phyloP scores from a whole-genome alignment of 2,329 filamentous ascomycete genomes.

The Biscogniauxia marginata region DNA sequence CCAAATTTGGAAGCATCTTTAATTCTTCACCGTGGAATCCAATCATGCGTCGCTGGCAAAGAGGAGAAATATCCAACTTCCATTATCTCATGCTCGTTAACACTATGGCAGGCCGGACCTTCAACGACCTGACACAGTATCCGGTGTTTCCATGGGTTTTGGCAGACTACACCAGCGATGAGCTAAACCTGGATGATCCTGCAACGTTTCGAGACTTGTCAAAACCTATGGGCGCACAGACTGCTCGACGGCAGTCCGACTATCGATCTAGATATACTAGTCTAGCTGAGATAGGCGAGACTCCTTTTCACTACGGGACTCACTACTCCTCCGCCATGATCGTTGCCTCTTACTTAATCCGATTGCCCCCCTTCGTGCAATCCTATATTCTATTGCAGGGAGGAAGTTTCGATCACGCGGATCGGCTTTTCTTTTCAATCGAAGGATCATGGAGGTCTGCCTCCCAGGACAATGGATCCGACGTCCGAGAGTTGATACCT shows the following conservation, averaged over 20 bases:
- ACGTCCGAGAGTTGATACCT: constrained; percentile 90
- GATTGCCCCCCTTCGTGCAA: constrained; percentile 92
- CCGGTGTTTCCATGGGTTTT: constrained; percentile 97
- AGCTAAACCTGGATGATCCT: constrained; percentile 82
- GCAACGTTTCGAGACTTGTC: constrained; percentile 85
- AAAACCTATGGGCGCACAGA: constrained; percentile 96
- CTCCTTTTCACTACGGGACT: constrained; percentile 95
- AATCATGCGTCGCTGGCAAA: constrained; percentile 84
- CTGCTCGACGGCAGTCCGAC: constrained; percentile 68
- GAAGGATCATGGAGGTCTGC: constrained; percentile 88
- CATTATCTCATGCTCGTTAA: constrained; percentile 99
- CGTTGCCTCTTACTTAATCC: constrained; percentile 92
- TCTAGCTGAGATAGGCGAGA: constrained; percentile 87
- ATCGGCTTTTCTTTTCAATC: constrained; percentile 91
- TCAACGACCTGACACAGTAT: constrained; percentile 97
- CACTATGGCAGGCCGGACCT: constrained; percentile 93
- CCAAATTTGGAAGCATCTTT: constrained; percentile 90
- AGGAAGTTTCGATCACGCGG: constrained; percentile 94
- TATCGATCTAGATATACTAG: constrained; percentile 83
- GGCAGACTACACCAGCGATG: constrained; percentile 91
- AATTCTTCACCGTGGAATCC: constrained; percentile 79
- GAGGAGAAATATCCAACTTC: constrained; percentile 96
- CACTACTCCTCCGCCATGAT: constrained; percentile 99
- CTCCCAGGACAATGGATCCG: constrained; percentile 84
- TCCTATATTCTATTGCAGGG: constrained; percentile 93